phyloP scores from a whole-genome alignment of 2,329 filamentous ascomycete species.

The Magnaporthiopsis rhizophila region DNA sequence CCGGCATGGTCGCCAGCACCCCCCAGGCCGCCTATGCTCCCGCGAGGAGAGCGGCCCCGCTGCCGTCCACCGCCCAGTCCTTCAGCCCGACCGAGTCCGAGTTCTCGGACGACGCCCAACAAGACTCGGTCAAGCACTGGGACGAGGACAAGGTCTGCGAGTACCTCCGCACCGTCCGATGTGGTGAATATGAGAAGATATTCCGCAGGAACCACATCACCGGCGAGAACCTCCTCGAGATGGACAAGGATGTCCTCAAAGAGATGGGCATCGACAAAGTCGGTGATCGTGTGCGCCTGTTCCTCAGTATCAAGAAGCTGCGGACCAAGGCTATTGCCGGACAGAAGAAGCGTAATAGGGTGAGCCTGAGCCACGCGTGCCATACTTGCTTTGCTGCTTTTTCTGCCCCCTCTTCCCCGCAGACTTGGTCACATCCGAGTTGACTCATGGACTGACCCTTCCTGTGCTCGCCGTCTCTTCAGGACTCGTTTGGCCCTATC shows the following conservation, averaged over 20 bases:
- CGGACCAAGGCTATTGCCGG: slow-evolving; percentile 69
- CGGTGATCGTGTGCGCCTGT: slow-evolving; percentile 88
- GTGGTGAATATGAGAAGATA: slow-evolving; percentile 83
- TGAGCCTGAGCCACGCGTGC: slow-evolving; percentile 24
- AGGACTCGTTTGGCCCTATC: slow-evolving; percentile 80
- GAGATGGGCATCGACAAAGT: slow-evolving; percentile 99
- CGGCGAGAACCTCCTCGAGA: slow-evolving; percentile 90
- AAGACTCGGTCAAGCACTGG: slow-evolving; percentile 76
- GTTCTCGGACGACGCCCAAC: slow-evolving; percentile 75
- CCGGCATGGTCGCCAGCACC: slow-evolving; percentile 33
- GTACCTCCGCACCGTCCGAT: slow-evolving; percentile 86
- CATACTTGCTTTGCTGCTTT: background rate
- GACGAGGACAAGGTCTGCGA: slow-evolving; percentile 86
- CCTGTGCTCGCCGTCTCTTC: slow-evolving; percentile 1
- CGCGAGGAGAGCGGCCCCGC: slow-evolving; percentile 41
- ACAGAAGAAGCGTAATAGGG: slow-evolving; percentile 77
- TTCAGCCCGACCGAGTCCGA: slow-evolving; percentile 90
- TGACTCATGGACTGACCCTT: no score
- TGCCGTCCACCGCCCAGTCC: slow-evolving; percentile 41
- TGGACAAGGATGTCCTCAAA: slow-evolving; percentile 92
- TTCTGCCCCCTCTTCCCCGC: no score
- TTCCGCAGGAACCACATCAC: slow-evolving; percentile 90
- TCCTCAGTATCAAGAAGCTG: slow-evolving; percentile 75
- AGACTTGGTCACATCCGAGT: background rate
- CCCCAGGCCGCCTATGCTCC: slow-evolving; percentile 42